Percentiles rank a stretch among this genome's conserved stretches.
These are phyloP conservation scores for Oleoguttula mirabilis DNA, from an alignment of 495 filamentous ascomycete species.

Conservation along the genomic window DNA sequence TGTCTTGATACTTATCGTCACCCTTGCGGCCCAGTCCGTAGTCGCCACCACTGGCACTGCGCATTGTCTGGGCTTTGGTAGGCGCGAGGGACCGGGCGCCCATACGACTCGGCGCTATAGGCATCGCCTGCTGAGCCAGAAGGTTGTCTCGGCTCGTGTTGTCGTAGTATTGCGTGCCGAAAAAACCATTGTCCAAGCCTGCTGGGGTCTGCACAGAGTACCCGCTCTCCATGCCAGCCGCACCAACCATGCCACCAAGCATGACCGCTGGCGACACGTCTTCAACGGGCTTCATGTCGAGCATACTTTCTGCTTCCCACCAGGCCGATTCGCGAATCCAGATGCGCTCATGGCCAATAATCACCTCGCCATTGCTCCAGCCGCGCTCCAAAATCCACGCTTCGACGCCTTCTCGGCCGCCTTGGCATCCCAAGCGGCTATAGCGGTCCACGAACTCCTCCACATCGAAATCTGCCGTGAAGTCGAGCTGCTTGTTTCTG, in stretches of 20 bases:
- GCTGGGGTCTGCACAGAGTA: constrained; percentile 43
- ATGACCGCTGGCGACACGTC: constrained; percentile 36
- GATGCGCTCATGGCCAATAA: constrained; percentile 76
- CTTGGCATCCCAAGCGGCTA: constrained; percentile 68
- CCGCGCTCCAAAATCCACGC: constrained; percentile 91
- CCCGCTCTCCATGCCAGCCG: constrained; percentile 44
- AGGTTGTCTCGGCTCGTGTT: constrained; percentile 63
- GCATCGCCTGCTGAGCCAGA: constrained; percentile 46
- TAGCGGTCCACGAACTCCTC: constrained; percentile 85
- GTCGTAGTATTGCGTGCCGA: constrained; percentile 46
- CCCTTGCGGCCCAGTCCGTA: constrained; percentile 80
- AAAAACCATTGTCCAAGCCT: constrained; percentile 62
- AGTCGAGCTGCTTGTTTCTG: constrained; percentile 83
- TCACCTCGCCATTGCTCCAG: constrained; percentile 95
- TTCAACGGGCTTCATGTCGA: constrained; percentile 66
- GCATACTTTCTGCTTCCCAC: constrained; percentile 97
- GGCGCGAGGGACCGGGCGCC: constrained; percentile 63
- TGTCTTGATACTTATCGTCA: constrained; percentile 60
- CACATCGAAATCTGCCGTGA: constrained; percentile 89
- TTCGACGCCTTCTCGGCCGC: constrained; percentile 86
- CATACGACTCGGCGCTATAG: constrained; percentile 44
- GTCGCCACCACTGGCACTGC: constrained; percentile 47
- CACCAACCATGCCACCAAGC: constrained; percentile 36
- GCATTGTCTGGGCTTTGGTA: constrained; percentile 50
- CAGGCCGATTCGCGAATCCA: constrained; percentile 92